Evolutionary conservation across 345 rosid genomes (phyloP).

Genomic region (Dipteronia sinensis): DNA sequence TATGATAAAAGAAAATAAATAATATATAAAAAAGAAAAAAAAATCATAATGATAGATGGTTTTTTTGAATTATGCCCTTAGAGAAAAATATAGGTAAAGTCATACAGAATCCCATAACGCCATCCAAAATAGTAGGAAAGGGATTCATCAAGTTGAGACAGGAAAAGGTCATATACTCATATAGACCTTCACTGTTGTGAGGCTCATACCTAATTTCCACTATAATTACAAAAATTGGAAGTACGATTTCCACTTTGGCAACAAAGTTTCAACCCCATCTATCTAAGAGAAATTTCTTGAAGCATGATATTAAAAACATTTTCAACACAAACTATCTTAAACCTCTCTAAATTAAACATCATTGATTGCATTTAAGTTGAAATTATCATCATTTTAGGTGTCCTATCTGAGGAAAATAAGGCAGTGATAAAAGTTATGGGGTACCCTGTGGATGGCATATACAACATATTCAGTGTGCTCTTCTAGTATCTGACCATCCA

Average conservation of each 20-base stretch:
- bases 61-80: background rate
- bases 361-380: constrained; percentile 6
- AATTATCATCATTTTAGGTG: constrained; percentile 1
- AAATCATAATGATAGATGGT: background rate
- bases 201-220: constrained; percentile 6
- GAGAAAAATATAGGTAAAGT: background rate
- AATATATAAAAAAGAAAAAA: background rate
- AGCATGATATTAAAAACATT: background rate
- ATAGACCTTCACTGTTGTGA: background rate
- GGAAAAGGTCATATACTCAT: background rate
- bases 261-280: background rate
- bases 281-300: background rate
- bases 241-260: background rate
- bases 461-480: constrained; percentile 98
- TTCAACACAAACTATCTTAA: background rate
- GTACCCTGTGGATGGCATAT: constrained; percentile 94
- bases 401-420: constrained; percentile 18
- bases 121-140: background rate
- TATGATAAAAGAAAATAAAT: background rate
- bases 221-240: background rate
- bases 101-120: background rate
- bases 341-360: background rate
- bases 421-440: constrained; percentile 28
- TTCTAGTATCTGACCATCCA: constrained; percentile 97
- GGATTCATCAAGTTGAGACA: constrained; percentile 2